Conservation (phyloP, 75 land plant genomes). For the Isoetes taiwanensis region DNA sequence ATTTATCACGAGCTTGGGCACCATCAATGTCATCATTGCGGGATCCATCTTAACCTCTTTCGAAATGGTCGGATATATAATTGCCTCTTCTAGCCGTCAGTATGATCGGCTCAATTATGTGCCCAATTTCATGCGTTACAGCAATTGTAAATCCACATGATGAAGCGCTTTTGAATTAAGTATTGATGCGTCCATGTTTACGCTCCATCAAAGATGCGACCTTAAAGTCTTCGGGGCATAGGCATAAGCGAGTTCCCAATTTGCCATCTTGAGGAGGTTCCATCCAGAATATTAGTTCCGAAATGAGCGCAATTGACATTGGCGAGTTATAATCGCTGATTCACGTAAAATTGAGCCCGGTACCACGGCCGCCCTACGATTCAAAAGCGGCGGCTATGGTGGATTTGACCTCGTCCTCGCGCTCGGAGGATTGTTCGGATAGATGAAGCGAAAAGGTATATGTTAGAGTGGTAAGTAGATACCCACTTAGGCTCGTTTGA, state of each 20-base stretch:
- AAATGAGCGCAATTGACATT: conserved; percentile 11
- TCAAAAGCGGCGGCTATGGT: conserved; percentile 7
- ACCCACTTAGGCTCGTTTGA: too few relatives aligned
- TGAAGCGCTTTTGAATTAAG: neutral
- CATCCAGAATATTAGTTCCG: conserved; percentile 11
- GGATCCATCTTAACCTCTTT: too few relatives aligned
- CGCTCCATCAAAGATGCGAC: conserved; percentile 14
- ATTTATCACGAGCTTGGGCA: too few relatives aligned
- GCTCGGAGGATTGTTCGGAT: too few relatives aligned
- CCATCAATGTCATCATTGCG: too few relatives aligned
- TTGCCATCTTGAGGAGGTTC: conserved; percentile 7
- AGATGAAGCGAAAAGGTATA: too few relatives aligned
- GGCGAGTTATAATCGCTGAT: neutral
- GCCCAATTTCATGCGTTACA: too few relatives aligned
- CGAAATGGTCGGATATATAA: too few relatives aligned
- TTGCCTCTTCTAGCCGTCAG: too few relatives aligned
- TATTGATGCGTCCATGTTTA: conserved; percentile 13
- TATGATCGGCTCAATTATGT: too few relatives aligned
- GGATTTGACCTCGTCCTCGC: conserved; percentile 7
- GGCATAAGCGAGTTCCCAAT: conserved; percentile 16
- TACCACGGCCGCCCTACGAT: conserved; percentile 13
- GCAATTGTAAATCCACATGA: too few relatives aligned
- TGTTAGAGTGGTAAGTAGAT: too few relatives aligned
- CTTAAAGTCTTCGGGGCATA: conserved; percentile 15
- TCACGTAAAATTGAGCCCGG: conserved; percentile 15